Evolutionary conservation across 129 eudicot species (phyloP).

Genomic region (Centrapalus pauciflorus): DNA sequence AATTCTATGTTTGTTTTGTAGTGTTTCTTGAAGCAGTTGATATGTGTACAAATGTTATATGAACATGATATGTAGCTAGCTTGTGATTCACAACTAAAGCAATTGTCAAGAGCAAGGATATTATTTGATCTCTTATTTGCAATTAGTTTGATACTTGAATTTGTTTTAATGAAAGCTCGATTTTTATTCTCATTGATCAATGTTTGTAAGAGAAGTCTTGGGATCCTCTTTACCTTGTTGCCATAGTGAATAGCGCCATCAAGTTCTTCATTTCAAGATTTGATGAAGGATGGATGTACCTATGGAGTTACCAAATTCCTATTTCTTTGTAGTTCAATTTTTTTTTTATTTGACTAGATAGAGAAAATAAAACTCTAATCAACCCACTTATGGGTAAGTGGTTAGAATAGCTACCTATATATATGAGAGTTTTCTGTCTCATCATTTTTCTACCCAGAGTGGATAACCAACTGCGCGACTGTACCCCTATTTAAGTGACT

Average conservation of each 20-base stretch:
- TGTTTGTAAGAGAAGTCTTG: background rate
- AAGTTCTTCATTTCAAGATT: background rate
- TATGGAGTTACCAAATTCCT: background rate
- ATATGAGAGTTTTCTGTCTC: too few species aligned
- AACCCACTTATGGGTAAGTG: too few species aligned
- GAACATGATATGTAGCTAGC: background rate
- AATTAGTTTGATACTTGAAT: background rate
- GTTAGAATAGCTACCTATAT: too few species aligned
- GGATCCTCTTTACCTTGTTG: background rate
- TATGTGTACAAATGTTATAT: too few species aligned
- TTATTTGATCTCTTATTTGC: background rate
- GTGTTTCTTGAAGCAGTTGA: background rate
- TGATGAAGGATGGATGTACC: background rate
- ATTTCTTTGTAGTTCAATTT: background rate
- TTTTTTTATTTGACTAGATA: too few species aligned
- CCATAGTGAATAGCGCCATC: background rate
- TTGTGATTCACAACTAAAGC: background rate
- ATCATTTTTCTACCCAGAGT: too few species aligned
- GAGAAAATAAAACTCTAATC: too few species aligned
- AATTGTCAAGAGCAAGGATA: background rate
- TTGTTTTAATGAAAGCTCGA: background rate
- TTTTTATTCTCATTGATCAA: background rate
- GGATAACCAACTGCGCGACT: too few species aligned
- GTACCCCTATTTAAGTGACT: too few species aligned
- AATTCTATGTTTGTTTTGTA: background rate